Percentiles rank a stretch among this genome's conserved stretches.
These are phyloP conservation scores for Colletotrichum navitas DNA, from an alignment of 2,329 filamentous ascomycete genomes.

Conservation along the genomic window DNA sequence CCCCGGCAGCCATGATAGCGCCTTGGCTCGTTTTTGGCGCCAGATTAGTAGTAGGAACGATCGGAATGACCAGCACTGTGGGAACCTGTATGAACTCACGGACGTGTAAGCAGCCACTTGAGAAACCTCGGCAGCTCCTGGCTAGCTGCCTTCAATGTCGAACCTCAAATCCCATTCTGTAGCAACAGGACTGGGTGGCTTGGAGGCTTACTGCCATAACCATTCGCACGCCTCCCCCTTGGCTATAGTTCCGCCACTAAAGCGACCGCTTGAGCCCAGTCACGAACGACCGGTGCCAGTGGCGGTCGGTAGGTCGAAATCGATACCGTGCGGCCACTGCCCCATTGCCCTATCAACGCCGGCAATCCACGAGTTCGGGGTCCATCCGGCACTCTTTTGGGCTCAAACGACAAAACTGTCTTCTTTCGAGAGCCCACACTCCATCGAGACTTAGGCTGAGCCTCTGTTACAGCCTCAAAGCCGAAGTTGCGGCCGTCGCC, in stretches of 20 bases:
- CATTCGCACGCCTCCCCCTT: not conserved
- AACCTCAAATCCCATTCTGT: too few relatives aligned
- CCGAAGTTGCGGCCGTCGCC: slow-evolving; percentile 27
- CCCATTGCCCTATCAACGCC: slow-evolving; percentile 21
- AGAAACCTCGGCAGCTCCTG: too few relatives aligned
- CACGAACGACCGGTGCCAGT: not conserved
- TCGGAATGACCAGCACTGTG: not conserved
- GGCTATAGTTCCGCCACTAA: slow-evolving; percentile 2
- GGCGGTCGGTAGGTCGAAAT: slow-evolving; percentile 2
- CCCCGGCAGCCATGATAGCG: not conserved
- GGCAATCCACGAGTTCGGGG: not conserved
- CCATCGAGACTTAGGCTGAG: slow-evolving; percentile 3
- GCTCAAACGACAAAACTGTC: not conserved
- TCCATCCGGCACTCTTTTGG: not conserved
- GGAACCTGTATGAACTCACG: not conserved
- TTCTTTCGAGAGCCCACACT: slow-evolving; percentile 8
- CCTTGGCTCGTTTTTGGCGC: not conserved
- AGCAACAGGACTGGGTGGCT: too few relatives aligned
- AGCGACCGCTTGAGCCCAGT: not conserved
- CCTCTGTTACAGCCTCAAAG: slow-evolving; percentile 17
- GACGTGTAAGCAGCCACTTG: not conserved
- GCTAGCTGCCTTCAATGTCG: not conserved
- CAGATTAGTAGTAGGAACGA: not conserved
- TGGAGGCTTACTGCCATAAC: not conserved
- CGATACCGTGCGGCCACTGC: slow-evolving; percentile 11